Conservation (phyloP, 371 early-diverging fungal species). For the Zancudomyces culisetae region DNA sequence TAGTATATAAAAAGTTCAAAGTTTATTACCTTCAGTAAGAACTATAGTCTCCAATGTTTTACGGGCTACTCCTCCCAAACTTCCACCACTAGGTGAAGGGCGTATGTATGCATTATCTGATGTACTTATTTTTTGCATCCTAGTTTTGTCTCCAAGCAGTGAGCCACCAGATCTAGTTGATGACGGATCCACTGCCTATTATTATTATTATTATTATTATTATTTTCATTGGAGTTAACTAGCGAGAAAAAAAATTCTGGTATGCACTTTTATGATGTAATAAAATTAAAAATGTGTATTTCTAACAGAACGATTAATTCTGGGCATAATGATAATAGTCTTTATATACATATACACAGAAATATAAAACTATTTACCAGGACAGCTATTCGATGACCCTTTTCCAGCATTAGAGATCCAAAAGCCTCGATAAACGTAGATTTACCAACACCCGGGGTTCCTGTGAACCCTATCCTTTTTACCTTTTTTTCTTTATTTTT, state of each 20-base stretch:
- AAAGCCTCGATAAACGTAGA: conserved; percentile 62
- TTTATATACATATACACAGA: neutral
- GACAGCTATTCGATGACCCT: conserved; percentile 48
- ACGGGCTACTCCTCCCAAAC: conserved; percentile 54
- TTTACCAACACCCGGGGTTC: conserved; percentile 64
- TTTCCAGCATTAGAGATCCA: conserved; percentile 39
- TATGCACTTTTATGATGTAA: too few relatives aligned
- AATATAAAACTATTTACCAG: conserved; percentile 27
- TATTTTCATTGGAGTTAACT: too few relatives aligned
- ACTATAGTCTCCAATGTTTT: conserved; percentile 59
- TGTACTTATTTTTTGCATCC: conserved; percentile 46
- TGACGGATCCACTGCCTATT: conserved; percentile 56
- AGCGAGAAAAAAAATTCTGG: too few relatives aligned
- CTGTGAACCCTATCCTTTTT: conserved; percentile 53
- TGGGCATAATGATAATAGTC: neutral
- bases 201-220: conserved; percentile 9
- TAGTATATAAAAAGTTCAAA: too few relatives aligned
- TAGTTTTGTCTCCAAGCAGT: conserved; percentile 63
- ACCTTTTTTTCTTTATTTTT: neutral
- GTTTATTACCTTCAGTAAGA: conserved; percentile 39
- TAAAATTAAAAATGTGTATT: too few relatives aligned
- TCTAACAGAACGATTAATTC: too few relatives aligned
- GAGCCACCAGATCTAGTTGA: conserved; percentile 56
- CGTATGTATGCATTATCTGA: conserved; percentile 41
- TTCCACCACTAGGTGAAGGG: conserved; percentile 48